Conservation (phyloP, 2,329 filamentous ascomycete species). For the Hortaea werneckii region DNA sequence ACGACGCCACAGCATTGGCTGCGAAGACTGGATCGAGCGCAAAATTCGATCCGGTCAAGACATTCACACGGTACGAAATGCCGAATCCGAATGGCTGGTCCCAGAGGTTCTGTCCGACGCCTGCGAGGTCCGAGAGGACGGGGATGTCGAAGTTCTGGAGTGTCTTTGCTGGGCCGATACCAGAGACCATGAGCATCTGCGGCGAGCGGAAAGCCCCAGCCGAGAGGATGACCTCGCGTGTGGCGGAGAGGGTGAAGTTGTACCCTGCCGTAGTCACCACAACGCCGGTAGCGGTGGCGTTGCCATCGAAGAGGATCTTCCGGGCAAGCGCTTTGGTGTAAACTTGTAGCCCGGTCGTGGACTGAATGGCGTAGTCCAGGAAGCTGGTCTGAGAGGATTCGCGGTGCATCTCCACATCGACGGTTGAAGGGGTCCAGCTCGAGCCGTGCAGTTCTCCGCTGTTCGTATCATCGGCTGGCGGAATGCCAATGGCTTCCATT, state of each 20-base stretch:
- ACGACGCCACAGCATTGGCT: slow-evolving; percentile 4
- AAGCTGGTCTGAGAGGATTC: slow-evolving; percentile 18
- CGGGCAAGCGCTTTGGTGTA: slow-evolving; percentile 25
- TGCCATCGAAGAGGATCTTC: slow-evolving; percentile 22
- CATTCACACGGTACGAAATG: background rate
- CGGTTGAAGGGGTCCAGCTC: slow-evolving; percentile 12
- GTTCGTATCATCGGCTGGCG: slow-evolving; percentile 18
- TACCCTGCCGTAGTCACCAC: slow-evolving; percentile 15
- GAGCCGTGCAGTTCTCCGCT: slow-evolving; percentile 14
- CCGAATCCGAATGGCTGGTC: background rate
- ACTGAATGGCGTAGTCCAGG: slow-evolving; percentile 16
- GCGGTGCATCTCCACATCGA: slow-evolving; percentile 13
- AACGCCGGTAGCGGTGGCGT: slow-evolving; percentile 22
- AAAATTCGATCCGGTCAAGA: background rate
- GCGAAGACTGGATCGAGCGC: background rate
- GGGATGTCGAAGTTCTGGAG: slow-evolving; percentile 24
- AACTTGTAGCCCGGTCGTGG: slow-evolving; percentile 20
- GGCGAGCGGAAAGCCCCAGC: slow-evolving; percentile 35
- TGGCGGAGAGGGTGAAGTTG: slow-evolving; percentile 15
- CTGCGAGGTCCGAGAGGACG: slow-evolving; percentile 14
- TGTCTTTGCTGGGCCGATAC: slow-evolving; percentile 19
- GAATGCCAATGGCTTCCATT: slow-evolving; percentile 16
- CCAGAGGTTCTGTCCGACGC: slow-evolving; percentile 20
- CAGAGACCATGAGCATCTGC: slow-evolving; percentile 26
- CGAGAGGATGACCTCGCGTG: slow-evolving; percentile 35